Evolutionary conservation across 768 basidiomycete genomes (phyloP), one percentile per base, ranked within the genome.

Genomic region (Termitomyces eurrhizus): DNA sequence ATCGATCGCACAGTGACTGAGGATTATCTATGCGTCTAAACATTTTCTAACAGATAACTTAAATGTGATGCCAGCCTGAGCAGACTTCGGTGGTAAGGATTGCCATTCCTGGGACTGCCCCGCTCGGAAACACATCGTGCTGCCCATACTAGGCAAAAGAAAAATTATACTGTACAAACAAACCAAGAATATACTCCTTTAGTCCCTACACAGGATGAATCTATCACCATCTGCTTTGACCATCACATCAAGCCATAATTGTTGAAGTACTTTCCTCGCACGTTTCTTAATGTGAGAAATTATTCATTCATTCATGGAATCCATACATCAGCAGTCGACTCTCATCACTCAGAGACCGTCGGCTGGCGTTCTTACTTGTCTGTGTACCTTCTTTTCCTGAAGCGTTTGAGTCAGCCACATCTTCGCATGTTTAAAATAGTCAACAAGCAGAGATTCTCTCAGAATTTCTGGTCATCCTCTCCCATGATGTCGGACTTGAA

Each of bases 401-500:
- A 37, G 26, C 37, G 14, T 11, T 35, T 6, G 46, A 46, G 56
- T 57, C 56, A 57, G 56, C 56, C 56, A 16, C 56, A 48, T 37
- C 36, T 36, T 36, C 24, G 56, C 36, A 49, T 57, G 4, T 29
- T 29, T 29, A 29, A 62, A 61, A 50, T 62, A 52, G 18, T 18
- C 2, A 36, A 52, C 37, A 49, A 42, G 14, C 29, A 50, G 36
- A 29, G 11, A 35, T 35, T 37, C 46, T 37, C 33, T 44, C 7
- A 55, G 41, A 55, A 55, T 36, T 9, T 29, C 14, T 18, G 41
- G 56, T 57, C 56, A 54, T 50, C 46, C 52, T 55, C 59, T 44
- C 46, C 59, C 53, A 61, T 55, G 35, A 54, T 59, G 39, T 56
- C 45, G 39, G 58, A 59, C 16, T 24, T 59, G 9, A 44, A 42